Percentiles rank a stretch among this genome's conserved stretches.
Evolutionary conservation across 2,329 filamentous ascomycete species (phyloP).

Genomic region (Colletotrichum brevisporum): DNA sequence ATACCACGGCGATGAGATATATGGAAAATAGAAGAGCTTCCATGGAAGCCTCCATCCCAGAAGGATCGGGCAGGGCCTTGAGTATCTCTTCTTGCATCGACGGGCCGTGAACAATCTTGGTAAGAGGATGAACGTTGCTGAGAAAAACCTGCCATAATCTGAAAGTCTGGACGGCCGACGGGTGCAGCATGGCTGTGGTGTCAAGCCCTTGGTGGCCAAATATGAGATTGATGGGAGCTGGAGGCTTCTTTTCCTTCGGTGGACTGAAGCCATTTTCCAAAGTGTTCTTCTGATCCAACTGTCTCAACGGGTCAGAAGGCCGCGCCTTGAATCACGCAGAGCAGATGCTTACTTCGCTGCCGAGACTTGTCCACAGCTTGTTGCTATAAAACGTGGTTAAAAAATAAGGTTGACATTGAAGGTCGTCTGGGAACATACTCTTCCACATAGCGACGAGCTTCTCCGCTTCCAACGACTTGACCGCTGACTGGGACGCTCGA

Average conservation of each 20-base stretch:
- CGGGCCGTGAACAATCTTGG: slow-evolving; percentile 80
- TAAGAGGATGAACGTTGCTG: slow-evolving; percentile 80
- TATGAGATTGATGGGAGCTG: slow-evolving; percentile 4
- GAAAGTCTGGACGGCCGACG: slow-evolving; percentile 49
- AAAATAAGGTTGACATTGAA: not conserved
- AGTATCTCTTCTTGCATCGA: slow-evolving; percentile 65
- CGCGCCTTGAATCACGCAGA: not conserved
- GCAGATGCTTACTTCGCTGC: slow-evolving; percentile 4
- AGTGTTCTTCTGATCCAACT: not conserved
- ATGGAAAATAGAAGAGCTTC: slow-evolving; percentile 76
- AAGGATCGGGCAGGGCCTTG: slow-evolving; percentile 1
- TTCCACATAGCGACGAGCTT: slow-evolving; percentile 26
- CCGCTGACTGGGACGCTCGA: not conserved
- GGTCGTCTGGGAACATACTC: not conserved
- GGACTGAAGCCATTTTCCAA: not conserved
- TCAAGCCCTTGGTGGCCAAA: slow-evolving; percentile 42
- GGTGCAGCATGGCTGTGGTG: slow-evolving; percentile 8
- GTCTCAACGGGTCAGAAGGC: not conserved
- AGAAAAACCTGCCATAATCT: slow-evolving; percentile 81
- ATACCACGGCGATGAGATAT: slow-evolving; percentile 70
- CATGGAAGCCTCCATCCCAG: slow-evolving; percentile 52
- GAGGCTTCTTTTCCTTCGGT: not conserved
- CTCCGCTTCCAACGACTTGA: slow-evolving; percentile 3
- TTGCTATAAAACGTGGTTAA: not conserved
- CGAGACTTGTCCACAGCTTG: slow-evolving; percentile 28